Base-by-base conservation (phyloP, 148 eudicot genomes). In the Diospyros lotus region DNA sequence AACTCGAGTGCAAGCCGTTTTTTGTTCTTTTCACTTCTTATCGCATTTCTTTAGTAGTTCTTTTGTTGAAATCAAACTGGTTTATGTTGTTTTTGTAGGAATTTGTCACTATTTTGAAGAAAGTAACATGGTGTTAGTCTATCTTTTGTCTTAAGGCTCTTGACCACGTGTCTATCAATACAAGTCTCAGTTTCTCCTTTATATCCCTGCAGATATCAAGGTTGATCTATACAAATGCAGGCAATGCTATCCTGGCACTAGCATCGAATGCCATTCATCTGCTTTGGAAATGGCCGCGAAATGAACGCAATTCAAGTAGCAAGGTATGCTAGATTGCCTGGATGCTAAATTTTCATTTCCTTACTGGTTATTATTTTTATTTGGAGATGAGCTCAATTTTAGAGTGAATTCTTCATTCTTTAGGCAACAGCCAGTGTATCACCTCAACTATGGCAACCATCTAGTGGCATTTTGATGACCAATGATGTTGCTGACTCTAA, bases 281-380 rank as follows among this genome's bases (percentile, higher is more conserved):
- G 61, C 97, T 94, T 3, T 94, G 98, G 98, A 91, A 88, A 82
- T 94, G 98, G 98, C 88, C 78, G 72, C 78, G 91, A 67, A 87
- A 73, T 79, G 89, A 87, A 40, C 90, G 91, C 41, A 87, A 88
- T 74, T 45, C 89, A 10, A 80, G 78, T 78, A 91, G 89, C 76
- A 83, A 88, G 97, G 98, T 94, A 83, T 69, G 45, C 5, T 18
- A 53, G 64, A 56, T 28, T 28, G 28, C 0, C 28, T 28, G 28
- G 28, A 28, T 53, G 58, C 14, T 2, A 54, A 71, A 46, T 9
- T 41, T 44, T 62, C 65, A 58, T 73, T 17, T 53, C 13, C 56
- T 72, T 13, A 15, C 40, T 45, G 28, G 48, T 18, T 10, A 14
- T 54, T 55, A 61, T 52, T 18, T 62, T 64, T 56, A 12, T 43